Base-by-base conservation (phyloP, 2,329 filamentous ascomycete genomes). In the Zymoseptoria ardabiliae region DNA sequence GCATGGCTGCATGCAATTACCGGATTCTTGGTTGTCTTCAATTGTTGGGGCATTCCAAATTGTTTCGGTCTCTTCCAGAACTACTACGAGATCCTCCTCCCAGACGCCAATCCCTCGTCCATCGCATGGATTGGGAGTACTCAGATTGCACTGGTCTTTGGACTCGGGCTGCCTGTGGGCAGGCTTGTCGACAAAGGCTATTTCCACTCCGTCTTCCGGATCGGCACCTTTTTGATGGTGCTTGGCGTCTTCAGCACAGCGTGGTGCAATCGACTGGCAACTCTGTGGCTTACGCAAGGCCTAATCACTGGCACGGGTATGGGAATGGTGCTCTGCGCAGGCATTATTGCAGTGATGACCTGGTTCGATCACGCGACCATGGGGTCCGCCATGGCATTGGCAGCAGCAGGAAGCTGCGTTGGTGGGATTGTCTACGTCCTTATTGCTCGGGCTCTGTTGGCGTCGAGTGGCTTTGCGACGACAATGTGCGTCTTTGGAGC, bases 111-210 rank as follows among this genome's bases (percentile, higher is more conserved):
- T 21, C 61, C 52, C 19, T 65, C 68, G 17, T 60, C 63, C 3
- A 70, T 75, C 21, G 67, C 72, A 7, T 74, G 71, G 71, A 74
- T 75, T 23, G 73, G 72, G 7, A 72, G 68, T 21, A 69, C 71
- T 1, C 73, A 74, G 60, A 59, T 73, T 2, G 69, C 70, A 21
- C 66, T 74, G n/a, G 68, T 71, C 1, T 73, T 72, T 20, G 63
- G 71, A 13, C 63, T 71, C 1, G 72, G 71, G 30, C 65, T 71
- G 2, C 68, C 70, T 0, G 66, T 69, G 1, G 71, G 71, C 7
- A 41, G 63, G 1, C 60, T 73, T 1, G 65, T 72, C 45, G 73
- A 74, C 58, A 58, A 63, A 13, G 71, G 71, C 20, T 68, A 71
- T 58, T 70, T 74, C 53, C 62, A 66, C 13, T 50, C 61, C 28